phyloP scores from a whole-genome alignment of 257 asterid genomes.

The Nicotiana undulata region DNA sequence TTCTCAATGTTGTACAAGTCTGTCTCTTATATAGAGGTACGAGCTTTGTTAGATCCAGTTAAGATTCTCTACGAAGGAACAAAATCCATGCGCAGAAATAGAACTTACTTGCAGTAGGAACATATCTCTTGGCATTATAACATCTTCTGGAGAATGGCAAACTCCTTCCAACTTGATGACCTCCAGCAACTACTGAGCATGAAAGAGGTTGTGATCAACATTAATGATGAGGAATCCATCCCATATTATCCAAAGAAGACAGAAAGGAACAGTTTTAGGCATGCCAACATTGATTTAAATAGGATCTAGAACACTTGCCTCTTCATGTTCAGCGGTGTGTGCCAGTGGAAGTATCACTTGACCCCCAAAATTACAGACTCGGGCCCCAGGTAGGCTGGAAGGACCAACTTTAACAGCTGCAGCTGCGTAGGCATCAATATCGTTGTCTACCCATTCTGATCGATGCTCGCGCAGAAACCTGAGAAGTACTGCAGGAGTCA shows the following conservation, averaged over 20 bases:
- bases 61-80: background rate
- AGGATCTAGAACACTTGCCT: constrained; percentile 40
- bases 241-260: background rate
- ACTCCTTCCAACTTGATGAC: constrained; percentile 77
- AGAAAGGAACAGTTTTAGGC: background rate
- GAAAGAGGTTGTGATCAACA: background rate
- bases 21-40: background rate
- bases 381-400: constrained; percentile 48
- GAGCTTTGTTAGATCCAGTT: background rate
- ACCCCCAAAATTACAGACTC: constrained; percentile 58
- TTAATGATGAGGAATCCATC: background rate
- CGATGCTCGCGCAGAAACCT: constrained; percentile 82
- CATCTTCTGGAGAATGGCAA: constrained; percentile 60
- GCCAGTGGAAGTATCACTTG: constrained; percentile 86
- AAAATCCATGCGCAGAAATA: background rate
- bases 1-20: background rate
- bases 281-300: background rate
- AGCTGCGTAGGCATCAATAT: constrained; percentile 73
- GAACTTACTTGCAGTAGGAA: constrained; percentile 66
- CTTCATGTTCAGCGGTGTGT: constrained; percentile 85
- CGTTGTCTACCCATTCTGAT: constrained; percentile 93
- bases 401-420: constrained; percentile 69
- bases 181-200: constrained; percentile 63
- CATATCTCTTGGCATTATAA: constrained; percentile 64
- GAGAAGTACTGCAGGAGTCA: constrained; percentile 79